Base-by-base conservation (phyloP, 441 rosid genomes). In the Erodium texanum region DNA sequence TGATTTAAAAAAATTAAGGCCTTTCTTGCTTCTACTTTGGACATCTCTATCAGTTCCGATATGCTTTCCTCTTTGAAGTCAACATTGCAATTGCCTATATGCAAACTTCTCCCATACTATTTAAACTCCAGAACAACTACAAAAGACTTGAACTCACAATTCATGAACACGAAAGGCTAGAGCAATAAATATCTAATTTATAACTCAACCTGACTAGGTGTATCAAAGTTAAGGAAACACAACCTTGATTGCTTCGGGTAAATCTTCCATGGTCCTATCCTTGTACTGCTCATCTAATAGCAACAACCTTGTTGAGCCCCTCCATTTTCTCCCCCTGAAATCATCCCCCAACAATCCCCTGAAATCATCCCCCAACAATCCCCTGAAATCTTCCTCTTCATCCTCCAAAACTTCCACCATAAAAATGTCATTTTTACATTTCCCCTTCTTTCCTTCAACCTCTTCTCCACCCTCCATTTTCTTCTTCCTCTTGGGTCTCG, bases 201-300 rank as follows among this genome's bases (percentile, higher is more conserved):
- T 12, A 14, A 45, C 54, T 11, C 18, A 45, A 12, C 54, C 14
- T 24, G 20, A 77, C 70, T 68, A 67, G 4, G 66, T 64, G 70
- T 20, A 68, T 50, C 43, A 20, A 68, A 62, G 54, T 24, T 36
- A 59, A 15, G 32, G 52, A 74, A 18, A 24, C 71, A 67, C 76
- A 70, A 93, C 97, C 97, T 93, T 84, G 79, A 90, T 85, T 65
- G 98, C 93, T 72, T 78, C 85, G 12, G 98, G 97, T 77, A 93
- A 77, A 69, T 87, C 87, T 62, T 87, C 83, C 45, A 85, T 70
- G 69, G 67, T 71, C 70, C 78, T 86, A 69, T 79, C 81, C 0
- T 83, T 78, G 66, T 77, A 82, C 54, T 76, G 80, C 80, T 93
- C 94, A 77, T 90, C 98, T 80, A 90, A 84, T 77, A 93, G 95